phyloP scores from a whole-genome alignment of 352 stramenopile species.

The Phytophthora europaea region DNA sequence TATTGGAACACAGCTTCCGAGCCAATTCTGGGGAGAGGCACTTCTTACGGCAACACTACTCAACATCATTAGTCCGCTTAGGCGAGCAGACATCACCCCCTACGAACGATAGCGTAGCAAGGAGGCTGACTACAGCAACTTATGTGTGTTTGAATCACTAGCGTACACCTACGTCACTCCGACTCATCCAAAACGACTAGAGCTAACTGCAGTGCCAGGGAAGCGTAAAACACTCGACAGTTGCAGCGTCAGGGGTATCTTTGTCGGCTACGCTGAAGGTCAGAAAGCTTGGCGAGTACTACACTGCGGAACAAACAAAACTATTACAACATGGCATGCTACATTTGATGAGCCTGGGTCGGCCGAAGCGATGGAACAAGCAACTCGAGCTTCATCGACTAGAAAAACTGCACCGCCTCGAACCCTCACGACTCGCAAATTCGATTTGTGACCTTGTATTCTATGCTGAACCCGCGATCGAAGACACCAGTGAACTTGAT shows the following conservation, averaged over 20 bases:
- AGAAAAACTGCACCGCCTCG: background rate
- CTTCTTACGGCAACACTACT: background rate
- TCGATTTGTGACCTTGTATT: constrained; percentile 12
- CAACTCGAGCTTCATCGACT: constrained; percentile 6
- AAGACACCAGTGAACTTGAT: background rate
- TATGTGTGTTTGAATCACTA: constrained; percentile 22
- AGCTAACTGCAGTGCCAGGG: background rate
- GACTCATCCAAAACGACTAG: constrained; percentile 2
- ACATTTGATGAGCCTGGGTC: constrained; percentile 18
- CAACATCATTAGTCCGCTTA: constrained; percentile 8
- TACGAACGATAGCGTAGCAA: constrained; percentile 14
- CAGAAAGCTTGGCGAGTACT: constrained; percentile 17
- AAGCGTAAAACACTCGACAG: constrained; percentile 14
- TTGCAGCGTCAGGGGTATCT: constrained; percentile 7
- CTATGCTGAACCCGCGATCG: background rate
- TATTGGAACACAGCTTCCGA: constrained; percentile 9
- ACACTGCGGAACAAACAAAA: constrained; percentile 11
- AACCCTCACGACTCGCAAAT: background rate
- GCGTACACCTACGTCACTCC: constrained; percentile 9
- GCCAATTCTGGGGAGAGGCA: constrained; percentile 24
- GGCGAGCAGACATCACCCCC: constrained; percentile 2
- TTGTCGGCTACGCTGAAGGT: constrained; percentile 11
- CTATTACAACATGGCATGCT: constrained; percentile 9
- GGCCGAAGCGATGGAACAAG: background rate
- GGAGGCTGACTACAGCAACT: constrained; percentile 15